A percentile compares a stretch with the other conserved stretches of the same genome.
These are phyloP conservation scores for Cytospora paraplurivora DNA, from an alignment of 2,329 filamentous ascomycete species.

Conservation along the genomic window DNA sequence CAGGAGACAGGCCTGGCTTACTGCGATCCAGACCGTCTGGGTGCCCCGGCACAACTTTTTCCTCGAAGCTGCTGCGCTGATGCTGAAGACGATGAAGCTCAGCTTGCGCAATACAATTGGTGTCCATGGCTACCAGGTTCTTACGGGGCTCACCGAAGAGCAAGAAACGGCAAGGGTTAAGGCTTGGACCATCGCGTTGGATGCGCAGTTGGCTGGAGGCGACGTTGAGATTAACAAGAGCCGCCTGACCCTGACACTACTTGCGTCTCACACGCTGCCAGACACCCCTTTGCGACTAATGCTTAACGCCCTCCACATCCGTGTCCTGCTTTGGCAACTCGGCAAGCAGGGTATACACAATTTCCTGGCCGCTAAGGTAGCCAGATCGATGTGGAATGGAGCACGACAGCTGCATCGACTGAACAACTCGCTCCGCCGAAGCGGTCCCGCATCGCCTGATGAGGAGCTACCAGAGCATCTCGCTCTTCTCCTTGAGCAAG, in stretches of 20 bases:
- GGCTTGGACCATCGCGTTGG: slow-evolving; percentile 90
- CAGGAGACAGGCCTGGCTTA: slow-evolving; percentile 87
- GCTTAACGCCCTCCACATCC: slow-evolving; percentile 88
- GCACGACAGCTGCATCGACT: slow-evolving; percentile 67
- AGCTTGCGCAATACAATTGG: slow-evolving; percentile 78
- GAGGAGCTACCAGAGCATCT: slow-evolving; percentile 78
- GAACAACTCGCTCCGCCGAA: slow-evolving; percentile 45
- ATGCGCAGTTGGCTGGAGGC: slow-evolving; percentile 88
- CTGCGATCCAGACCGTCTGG: slow-evolving; percentile 88
- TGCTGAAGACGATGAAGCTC: slow-evolving; percentile 80
- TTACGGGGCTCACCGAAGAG: slow-evolving; percentile 80
- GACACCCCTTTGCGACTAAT: slow-evolving; percentile 82
- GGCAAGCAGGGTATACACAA: slow-evolving; percentile 69
- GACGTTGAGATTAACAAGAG: slow-evolving; percentile 89
- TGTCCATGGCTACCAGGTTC: slow-evolving; percentile 71
- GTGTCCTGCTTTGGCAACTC: slow-evolving; percentile 81
- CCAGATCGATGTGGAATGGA: slow-evolving; percentile 77
- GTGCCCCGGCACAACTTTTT: slow-evolving; percentile 86
- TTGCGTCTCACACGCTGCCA: slow-evolving; percentile 85
- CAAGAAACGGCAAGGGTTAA: slow-evolving; percentile 85
- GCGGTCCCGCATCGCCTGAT: slow-evolving; percentile 48
- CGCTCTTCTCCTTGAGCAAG: slow-evolving; percentile 71
- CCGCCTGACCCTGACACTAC: slow-evolving; percentile 79
- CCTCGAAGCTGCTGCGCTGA: slow-evolving; percentile 79
- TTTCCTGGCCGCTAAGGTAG: slow-evolving; percentile 70